Percentiles rank a stretch among this genome's conserved stretches.
Conservation (phyloP, 768 basidiomycete genomes). For the Heimioporus sp. region DNA sequence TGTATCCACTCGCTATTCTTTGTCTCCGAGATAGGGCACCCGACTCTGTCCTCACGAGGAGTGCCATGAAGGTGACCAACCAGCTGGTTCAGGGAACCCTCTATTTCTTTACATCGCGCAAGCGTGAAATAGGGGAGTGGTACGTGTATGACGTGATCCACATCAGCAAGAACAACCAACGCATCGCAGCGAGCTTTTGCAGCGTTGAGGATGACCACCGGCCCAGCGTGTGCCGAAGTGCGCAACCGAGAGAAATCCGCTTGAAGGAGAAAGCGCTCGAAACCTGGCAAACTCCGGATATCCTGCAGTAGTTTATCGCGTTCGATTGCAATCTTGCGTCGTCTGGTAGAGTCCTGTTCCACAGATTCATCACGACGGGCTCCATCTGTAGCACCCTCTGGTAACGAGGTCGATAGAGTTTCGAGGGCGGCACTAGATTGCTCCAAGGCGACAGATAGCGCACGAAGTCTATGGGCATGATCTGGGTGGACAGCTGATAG, state of each 20-base stretch:
- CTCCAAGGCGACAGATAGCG: background rate
- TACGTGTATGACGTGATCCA: constrained; percentile 1
- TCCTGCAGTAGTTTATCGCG: background rate
- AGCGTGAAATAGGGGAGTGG: constrained; percentile 1
- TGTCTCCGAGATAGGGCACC: too few species aligned
- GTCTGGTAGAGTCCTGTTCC: too few species aligned
- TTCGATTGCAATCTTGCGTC: too few species aligned
- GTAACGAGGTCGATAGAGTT: too few species aligned
- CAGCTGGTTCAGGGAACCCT: background rate
- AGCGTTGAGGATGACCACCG: constrained; percentile 33
- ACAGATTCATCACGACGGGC: too few species aligned
- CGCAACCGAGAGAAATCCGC: constrained; percentile 8
- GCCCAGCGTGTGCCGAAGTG: constrained; percentile 18
- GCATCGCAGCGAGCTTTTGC: constrained; percentile 34
- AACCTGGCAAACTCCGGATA: constrained; percentile 1
- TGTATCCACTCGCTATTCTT: too few species aligned
- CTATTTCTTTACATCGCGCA: background rate
- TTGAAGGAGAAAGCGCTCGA: constrained; percentile 2
- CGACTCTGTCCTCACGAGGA: too few species aligned
- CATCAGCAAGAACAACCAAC: constrained; percentile 3
- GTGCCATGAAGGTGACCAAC: background rate
- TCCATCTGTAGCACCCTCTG: too few species aligned
- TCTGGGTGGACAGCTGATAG: constrained; percentile 2
- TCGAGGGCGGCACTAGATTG: background rate
- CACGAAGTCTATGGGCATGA: constrained; percentile 1